Conservation (phyloP, 495 filamentous ascomycete genomes). For the Pseudevernia furfuracea region DNA sequence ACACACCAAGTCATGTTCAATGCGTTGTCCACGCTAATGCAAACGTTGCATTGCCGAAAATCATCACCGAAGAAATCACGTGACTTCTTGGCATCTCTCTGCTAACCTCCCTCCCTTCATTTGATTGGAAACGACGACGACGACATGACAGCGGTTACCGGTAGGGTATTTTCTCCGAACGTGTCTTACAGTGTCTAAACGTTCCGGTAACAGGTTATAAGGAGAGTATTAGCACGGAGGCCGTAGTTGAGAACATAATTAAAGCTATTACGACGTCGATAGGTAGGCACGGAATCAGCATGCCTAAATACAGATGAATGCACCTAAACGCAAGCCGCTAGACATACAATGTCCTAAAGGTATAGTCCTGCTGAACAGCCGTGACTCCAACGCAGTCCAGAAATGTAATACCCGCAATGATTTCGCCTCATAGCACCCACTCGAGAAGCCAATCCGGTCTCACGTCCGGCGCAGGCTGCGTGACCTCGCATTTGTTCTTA, state of each 20-base stretch:
- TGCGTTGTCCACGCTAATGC: not conserved
- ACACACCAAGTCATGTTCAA: not conserved
- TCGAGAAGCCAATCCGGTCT: slow-evolving; percentile 27
- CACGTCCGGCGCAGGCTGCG: slow-evolving; percentile 27
- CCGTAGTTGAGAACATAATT: not conserved
- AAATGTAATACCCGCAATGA: not conserved
- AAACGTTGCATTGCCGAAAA: not conserved
- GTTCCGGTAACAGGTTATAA: too few species aligned
- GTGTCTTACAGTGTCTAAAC: too few species aligned
- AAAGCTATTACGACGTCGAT: not conserved
- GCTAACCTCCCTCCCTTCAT: too few species aligned
- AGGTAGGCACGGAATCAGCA: not conserved
- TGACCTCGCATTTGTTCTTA: slow-evolving; percentile 47
- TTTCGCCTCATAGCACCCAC: slow-evolving; percentile 18
- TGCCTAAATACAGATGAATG: not conserved
- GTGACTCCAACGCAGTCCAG: not conserved
- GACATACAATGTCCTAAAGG: not conserved
- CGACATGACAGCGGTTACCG: too few species aligned
- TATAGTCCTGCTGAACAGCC: not conserved
- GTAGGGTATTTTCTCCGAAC: too few species aligned
- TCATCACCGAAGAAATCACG: not conserved
- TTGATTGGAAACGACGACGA: too few species aligned
- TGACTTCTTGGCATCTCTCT: too few species aligned
- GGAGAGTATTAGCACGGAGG: not conserved
- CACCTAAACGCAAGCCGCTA: not conserved